Evolutionary conservation across 2,329 filamentous ascomycete species (phyloP).

Genomic region (Aureobasidium lini): DNA sequence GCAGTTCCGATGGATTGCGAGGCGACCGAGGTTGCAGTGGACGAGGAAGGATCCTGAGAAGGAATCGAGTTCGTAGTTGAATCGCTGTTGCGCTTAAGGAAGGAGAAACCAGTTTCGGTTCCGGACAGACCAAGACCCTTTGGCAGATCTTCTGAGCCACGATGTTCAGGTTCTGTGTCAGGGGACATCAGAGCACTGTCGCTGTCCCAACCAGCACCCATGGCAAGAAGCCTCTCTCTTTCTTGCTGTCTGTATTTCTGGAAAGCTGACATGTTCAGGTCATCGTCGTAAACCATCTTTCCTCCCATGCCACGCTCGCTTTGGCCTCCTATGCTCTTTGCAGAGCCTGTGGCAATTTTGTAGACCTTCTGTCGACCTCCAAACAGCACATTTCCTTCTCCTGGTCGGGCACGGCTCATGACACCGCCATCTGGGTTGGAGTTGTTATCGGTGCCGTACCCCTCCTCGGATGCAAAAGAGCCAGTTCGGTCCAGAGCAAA

Average conservation of each 20-base stretch:
- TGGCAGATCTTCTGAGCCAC: conserved; percentile 31
- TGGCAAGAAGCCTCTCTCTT: conserved; percentile 41
- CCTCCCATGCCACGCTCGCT: conserved; percentile 47
- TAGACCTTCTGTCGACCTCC: conserved; percentile 95
- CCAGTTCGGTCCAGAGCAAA: conserved; percentile 51
- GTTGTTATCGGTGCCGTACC: conserved; percentile 58
- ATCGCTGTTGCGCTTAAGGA: conserved; percentile 69
- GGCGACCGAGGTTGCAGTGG: conserved; percentile 71
- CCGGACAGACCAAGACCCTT: conserved; percentile 10
- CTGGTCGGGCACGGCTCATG: conserved; percentile 76
- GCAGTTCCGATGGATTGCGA: conserved; percentile 51
- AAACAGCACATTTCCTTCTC: conserved; percentile 87
- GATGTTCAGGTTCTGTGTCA: conserved; percentile 18
- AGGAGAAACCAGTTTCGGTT: conserved; percentile 31
- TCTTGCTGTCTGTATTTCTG: conserved; percentile 61
- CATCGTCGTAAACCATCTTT: conserved; percentile 74
- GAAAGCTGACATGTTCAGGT: conserved; percentile 75
- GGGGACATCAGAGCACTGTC: conserved; percentile 15
- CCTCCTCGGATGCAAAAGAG: conserved; percentile 57
- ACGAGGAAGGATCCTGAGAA: conserved; percentile 68
- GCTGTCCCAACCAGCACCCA: conserved; percentile 20
- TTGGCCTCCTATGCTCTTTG: conserved; percentile 34
- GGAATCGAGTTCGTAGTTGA: conserved; percentile 74
- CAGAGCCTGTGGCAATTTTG: conserved; percentile 58
- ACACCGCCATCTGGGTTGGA: conserved; percentile 57